Percentiles rank a stretch among this genome's conserved stretches.
Conservation (phyloP, 2,329 filamentous ascomycete species). For the Penicillium sp. region DNA sequence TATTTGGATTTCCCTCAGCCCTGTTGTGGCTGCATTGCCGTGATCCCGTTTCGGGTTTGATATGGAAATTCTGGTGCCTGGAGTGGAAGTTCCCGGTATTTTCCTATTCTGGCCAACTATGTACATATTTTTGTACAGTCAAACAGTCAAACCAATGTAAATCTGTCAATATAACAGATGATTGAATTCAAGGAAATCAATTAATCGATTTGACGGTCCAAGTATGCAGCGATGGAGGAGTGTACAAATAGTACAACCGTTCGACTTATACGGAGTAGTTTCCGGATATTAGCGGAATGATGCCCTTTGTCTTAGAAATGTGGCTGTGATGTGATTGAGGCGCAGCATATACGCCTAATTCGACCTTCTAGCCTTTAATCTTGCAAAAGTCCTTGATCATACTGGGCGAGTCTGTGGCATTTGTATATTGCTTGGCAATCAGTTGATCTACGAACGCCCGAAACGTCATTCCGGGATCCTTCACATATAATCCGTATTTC, state of each 20-base stretch:
- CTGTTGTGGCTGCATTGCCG: not conserved
- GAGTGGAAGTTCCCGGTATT: not conserved
- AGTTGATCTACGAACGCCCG: slow-evolving; percentile 12
- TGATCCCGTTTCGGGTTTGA: not conserved
- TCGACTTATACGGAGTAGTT: not conserved
- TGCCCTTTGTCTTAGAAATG: slow-evolving; percentile 1
- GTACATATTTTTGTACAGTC: not conserved
- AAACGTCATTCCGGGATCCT: slow-evolving; percentile 21
- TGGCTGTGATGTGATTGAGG: slow-evolving; percentile 10
- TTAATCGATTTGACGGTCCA: not conserved
- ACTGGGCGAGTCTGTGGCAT: not conserved
- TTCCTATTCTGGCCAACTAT: not conserved
- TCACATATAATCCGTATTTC: slow-evolving; percentile 16
- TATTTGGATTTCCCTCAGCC: slow-evolving; percentile 6
- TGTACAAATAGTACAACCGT: not conserved
- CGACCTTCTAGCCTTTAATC: not conserved
- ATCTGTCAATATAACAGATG: not conserved
- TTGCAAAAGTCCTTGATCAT: not conserved
- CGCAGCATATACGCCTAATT: slow-evolving; percentile 6
- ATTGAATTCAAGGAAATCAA: not conserved
- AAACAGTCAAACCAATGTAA: not conserved
- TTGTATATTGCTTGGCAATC: slow-evolving; percentile 7
- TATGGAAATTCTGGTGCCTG: slow-evolving; percentile 22
- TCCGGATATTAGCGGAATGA: not conserved
- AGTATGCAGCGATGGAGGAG: not conserved